Base-by-base conservation (phyloP, 129 eudicot genomes). In the Sambucus nigra region DNA sequence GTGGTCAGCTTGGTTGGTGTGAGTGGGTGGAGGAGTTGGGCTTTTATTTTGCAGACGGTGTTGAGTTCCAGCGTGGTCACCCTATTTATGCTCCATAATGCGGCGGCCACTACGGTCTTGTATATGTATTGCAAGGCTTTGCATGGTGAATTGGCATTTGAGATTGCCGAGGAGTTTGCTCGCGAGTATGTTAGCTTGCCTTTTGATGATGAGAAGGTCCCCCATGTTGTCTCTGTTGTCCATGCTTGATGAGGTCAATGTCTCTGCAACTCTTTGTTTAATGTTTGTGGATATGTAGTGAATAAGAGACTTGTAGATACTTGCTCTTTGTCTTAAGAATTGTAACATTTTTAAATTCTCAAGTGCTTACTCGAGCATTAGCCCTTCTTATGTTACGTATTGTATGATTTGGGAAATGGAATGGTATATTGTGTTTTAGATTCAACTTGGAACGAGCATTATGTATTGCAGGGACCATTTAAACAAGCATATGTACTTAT, bases 51-150 rank as follows among this genome's bases (percentile, higher is more conserved):
- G 66, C 78, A 68, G 73, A 71, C 67, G 53, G 88, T 81, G 65
- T 56, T 66, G 6, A 71, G 72, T 29, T 73, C 86, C 32, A 78
- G 83, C 38, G 23, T 69, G 15, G 66, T 79, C 63, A 85, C 95
- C 2, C 12, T 81, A 62, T 44, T 79, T n/a, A 66, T 91, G 86
- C 86, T 91, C 54, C 65, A 79, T 26, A 44, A 44, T 53, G 57
- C 70, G 25, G 80, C 94, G 1, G 76, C 86, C 0, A 60, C 24
- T 57, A 69, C 83, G 0, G 98, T 85, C 27, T 26, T 85, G 60
- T 89, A 76, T 76, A 81, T 89, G 94, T 89, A 91, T 28, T 91
- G 95, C 42, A 91, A 84, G 70, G 95, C 93, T 9, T 76, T 88
- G 52, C 84, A 76, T 28, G 95, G 95, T n/a, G 97, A 84, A 21